Evolutionary conservation across 2,329 filamentous ascomycete species (phyloP), one percentile per base, ranked within the genome.

Genomic region (Talaromyces sp.): DNA sequence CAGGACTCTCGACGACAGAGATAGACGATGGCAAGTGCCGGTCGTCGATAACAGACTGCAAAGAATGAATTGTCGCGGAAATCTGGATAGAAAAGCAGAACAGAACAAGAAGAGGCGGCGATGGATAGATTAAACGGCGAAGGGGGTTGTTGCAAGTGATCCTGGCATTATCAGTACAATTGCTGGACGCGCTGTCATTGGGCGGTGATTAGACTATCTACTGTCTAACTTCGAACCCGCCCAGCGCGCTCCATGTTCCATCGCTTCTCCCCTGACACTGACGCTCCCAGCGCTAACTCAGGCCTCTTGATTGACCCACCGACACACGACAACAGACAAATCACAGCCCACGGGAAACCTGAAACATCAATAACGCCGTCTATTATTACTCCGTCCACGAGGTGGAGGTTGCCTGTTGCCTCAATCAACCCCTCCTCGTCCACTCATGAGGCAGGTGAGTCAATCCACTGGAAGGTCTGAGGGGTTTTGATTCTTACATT

Each of bases 291-390:
- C 52, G 52, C 52, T 56, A 56, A 56, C 52, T 56, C 52, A 24
- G 52, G 33, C 52, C 52, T 39, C 52, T 37, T 56, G 19, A 56
- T 24, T 56, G 52, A 56, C 52, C 52, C 52, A 56, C 52, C 52
- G 31, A 56, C 11, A 24, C 52, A 14, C 22, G 16, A n/a, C 50
- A 7, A 16, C 52, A 56, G 52, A 24, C 52, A 39, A 56, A 56
- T 54, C 50, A 54, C 50, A 37, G 31, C n/a, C 8, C 31, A 31
- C 50, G 22, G 33, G 33, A 39, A 56, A 22, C 22, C 52, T 56
- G 52, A 56, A 56, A 56, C 52, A 56, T 56, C 52, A 22, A 56
- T 56, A 56, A 22, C 2, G 50, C 50, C 50, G n/a, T 56, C 10
- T 24, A 35, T 37, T 56, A 56, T 35, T 37, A 56, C 50, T 56